Evolutionary conservation across 345 rosid genomes (phyloP).

Genomic region (Camelina hispida): DNA sequence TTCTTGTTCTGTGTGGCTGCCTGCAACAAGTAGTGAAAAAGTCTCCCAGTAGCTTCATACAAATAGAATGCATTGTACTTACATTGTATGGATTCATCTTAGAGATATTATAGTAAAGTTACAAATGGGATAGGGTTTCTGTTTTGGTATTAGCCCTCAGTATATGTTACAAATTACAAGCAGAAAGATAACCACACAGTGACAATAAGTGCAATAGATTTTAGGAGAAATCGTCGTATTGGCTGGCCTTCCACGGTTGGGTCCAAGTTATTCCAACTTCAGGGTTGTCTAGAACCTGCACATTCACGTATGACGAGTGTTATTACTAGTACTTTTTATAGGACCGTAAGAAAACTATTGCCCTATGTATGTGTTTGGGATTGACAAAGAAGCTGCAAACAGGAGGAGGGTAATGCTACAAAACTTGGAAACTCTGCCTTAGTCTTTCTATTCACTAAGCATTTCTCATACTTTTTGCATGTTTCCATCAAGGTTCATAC

Average conservation of each 20-base stretch:
- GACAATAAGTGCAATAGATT: slow-evolving; percentile 15
- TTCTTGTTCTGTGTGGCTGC: neutral
- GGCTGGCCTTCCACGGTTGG: slow-evolving; percentile 21
- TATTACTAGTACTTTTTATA: neutral
- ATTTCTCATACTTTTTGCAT: slow-evolving; percentile 1
- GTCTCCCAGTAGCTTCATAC: slow-evolving; percentile 18
- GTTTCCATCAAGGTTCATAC: slow-evolving; percentile 26
- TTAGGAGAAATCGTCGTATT: slow-evolving; percentile 7
- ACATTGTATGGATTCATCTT: slow-evolving; percentile 12
- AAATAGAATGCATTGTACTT: slow-evolving; percentile 15
- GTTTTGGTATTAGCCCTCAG: slow-evolving; percentile 29
- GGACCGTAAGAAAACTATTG: neutral
- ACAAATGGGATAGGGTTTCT: slow-evolving; percentile 33
- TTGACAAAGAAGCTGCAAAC: neutral
- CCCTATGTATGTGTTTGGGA: neutral
- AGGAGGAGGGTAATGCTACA: slow-evolving; percentile 15
- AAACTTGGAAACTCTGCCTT: slow-evolving; percentile 14
- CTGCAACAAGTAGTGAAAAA: neutral
- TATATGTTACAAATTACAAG: slow-evolving; percentile 38
- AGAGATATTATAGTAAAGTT: slow-evolving; percentile 16
- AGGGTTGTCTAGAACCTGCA: slow-evolving; percentile 39
- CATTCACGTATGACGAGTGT: neutral
- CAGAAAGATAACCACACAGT: slow-evolving; percentile 20
- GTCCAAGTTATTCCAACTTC: slow-evolving; percentile 27
- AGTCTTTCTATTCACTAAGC: slow-evolving; percentile 15